A percentile compares a stretch with the other conserved stretches of the same genome.
phyloP scores from a whole-genome alignment of 495 filamentous ascomycete species.

The Penicillium paradoxum region DNA sequence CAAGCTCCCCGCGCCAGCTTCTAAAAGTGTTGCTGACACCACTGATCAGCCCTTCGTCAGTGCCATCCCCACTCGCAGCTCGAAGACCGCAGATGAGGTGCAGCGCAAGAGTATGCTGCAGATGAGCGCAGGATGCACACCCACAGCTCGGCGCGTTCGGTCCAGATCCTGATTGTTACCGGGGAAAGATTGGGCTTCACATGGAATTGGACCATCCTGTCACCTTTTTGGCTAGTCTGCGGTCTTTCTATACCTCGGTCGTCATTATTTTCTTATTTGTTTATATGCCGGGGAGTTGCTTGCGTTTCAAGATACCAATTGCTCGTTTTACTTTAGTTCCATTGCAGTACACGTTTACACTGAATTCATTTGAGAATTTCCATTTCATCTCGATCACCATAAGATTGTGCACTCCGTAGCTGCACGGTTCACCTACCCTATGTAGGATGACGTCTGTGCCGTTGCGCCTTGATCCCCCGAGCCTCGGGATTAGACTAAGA shows the following conservation, averaged over 20 bases:
- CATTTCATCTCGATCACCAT: conserved; percentile 2
- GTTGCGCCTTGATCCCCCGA: conserved; percentile 4
- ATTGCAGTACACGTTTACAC: not conserved
- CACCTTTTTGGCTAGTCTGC: not conserved
- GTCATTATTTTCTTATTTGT: conserved; percentile 1
- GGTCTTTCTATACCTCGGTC: not conserved
- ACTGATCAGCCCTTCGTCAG: conserved; percentile 19
- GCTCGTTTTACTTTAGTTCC: not conserved
- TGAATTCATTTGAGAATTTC: not conserved
- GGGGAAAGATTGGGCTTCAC: not conserved
- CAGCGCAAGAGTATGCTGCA: conserved; percentile 33
- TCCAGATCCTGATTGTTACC: conserved; percentile 22
- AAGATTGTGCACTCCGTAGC: not conserved
- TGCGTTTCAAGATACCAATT: conserved; percentile 17
- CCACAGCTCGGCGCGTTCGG: conserved; percentile 38
- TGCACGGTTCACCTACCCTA: conserved; percentile 2
- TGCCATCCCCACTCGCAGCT: conserved; percentile 21
- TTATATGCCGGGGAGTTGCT: conserved; percentile 4
- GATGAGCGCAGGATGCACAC: conserved; percentile 39
- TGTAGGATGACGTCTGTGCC: conserved; percentile 20
- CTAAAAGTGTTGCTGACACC: conserved; percentile 8
- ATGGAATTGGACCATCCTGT: not conserved
- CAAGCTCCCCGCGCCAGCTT: conserved; percentile 14
- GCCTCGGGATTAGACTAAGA: conserved; percentile 1
- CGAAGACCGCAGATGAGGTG: conserved; percentile 14